Percentiles rank a stretch among this genome's conserved stretches.
Evolutionary conservation across 2,329 filamentous ascomycete species (phyloP).

Genomic region (Paramyrothecium sp.): DNA sequence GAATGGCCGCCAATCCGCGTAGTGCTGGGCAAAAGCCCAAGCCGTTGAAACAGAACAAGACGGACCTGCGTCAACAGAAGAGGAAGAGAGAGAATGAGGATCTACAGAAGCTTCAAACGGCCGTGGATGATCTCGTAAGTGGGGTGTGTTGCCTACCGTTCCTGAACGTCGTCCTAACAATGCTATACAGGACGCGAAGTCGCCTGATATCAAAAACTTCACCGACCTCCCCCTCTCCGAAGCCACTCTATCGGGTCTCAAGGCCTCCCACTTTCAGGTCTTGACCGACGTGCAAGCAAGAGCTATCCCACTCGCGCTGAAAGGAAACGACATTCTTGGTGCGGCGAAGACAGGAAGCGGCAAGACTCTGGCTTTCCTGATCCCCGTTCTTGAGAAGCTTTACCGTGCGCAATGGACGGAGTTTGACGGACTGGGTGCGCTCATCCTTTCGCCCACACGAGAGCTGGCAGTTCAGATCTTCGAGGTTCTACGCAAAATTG

Average conservation of each 20-base stretch:
- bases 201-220: slow-evolving; percentile 64
- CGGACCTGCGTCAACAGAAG: slow-evolving; percentile 33
- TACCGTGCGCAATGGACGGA: slow-evolving; percentile 89
- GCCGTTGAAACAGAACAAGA: slow-evolving; percentile 24
- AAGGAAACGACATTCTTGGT: slow-evolving; percentile 84
- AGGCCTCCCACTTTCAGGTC: slow-evolving; percentile 83
- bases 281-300: slow-evolving; percentile 89
- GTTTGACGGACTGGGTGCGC: slow-evolving; percentile 83
- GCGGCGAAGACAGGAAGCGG: slow-evolving; percentile 95
- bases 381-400: slow-evolving; percentile 90
- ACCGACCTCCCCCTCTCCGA: slow-evolving; percentile 82
- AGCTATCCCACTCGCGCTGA: slow-evolving; percentile 84
- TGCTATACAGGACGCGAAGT: slow-evolving; percentile 57
- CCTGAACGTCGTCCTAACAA: not conserved
- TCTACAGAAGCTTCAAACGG: slow-evolving; percentile 28
- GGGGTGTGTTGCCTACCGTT: slow-evolving; percentile 2
- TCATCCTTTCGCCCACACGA: slow-evolving; percentile 91
- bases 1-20: slow-evolving; percentile 21
- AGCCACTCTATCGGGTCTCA: slow-evolving; percentile 74
- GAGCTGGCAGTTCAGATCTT: slow-evolving; percentile 97
- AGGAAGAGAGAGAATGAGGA: slow-evolving; percentile 35
- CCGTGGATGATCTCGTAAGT: slow-evolving; percentile 31
- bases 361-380: slow-evolving; percentile 89
- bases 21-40: slow-evolving; percentile 19
- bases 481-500: slow-evolving; percentile 86